A percentile compares a stretch with the other conserved stretches of the same genome.
These are phyloP conservation scores for Deinandra increscens DNA, from an alignment of 129 eudicot genomes.

Conservation along the genomic window DNA sequence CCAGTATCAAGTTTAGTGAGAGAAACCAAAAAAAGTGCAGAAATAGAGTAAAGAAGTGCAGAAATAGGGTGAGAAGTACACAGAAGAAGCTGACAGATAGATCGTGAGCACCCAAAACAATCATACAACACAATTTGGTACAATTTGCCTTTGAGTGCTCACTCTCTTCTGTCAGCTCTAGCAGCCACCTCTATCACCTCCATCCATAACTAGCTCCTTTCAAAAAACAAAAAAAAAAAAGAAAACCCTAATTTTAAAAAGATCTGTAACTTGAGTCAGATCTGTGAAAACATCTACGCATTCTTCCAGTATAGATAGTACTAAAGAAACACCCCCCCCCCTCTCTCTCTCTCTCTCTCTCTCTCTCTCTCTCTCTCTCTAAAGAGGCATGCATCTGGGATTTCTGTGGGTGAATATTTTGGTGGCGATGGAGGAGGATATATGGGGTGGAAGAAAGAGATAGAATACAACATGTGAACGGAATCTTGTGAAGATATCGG, in stretches of 20 bases:
- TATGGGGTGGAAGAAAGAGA: neutral
- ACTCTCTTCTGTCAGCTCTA: slow-evolving; percentile 35
- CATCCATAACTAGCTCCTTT: no score
- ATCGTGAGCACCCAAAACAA: slow-evolving; percentile 35
- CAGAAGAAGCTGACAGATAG: slow-evolving; percentile 37
- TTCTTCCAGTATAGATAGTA: neutral
- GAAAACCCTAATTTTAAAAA: slow-evolving; percentile 20
- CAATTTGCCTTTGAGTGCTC: slow-evolving; percentile 36
- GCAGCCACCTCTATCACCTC: slow-evolving; percentile 13
- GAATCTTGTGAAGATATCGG: slow-evolving; percentile 12
- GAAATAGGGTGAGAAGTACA: slow-evolving; percentile 11
- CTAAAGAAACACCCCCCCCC: no score
- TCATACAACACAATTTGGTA: slow-evolving; percentile 25
- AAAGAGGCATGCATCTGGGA: neutral
- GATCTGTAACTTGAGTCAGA: slow-evolving; percentile 16
- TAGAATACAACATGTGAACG: neutral
- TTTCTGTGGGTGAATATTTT: neutral
- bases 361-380: neutral
- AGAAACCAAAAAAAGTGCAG: neutral
- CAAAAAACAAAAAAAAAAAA: no score
- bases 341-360: no score
- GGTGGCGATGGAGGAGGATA: neutral
- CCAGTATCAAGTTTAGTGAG: no score
- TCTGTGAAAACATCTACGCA: slow-evolving; percentile 18
- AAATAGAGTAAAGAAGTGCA: no score